Evolutionary conservation across 495 filamentous ascomycete species (phyloP).

Genomic region (Aspergillus kassunensis): DNA sequence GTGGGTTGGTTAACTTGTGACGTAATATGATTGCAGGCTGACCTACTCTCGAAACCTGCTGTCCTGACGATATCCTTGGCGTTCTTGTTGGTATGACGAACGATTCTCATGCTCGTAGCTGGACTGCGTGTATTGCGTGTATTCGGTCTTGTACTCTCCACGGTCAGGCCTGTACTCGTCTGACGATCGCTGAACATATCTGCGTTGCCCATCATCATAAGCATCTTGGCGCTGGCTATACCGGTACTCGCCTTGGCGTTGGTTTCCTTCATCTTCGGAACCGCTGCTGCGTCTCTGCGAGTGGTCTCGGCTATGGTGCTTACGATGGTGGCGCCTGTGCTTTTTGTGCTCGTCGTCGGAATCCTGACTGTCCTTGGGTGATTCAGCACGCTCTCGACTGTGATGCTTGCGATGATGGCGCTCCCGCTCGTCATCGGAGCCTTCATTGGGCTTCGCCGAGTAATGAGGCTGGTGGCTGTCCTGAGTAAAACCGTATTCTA

Average conservation of each 20-base stretch:
- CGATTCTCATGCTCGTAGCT: constrained; percentile 6
- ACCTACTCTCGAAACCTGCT: constrained; percentile 11
- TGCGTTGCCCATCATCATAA: constrained; percentile 1
- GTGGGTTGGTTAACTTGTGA: not conserved
- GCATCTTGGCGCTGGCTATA: not conserved
- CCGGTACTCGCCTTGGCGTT: not conserved
- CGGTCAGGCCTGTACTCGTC: constrained; percentile 15
- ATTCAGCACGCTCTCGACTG: not conserved
- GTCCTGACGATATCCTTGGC: not conserved
- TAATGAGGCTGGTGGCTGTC: constrained; percentile 11
- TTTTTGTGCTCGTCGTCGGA: not conserved
- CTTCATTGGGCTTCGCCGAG: not conserved
- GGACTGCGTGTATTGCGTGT: constrained; percentile 2
- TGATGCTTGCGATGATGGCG: not conserved
- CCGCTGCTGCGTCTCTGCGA: not conserved
- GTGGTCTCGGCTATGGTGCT: constrained; percentile 2
- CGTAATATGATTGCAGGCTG: not conserved
- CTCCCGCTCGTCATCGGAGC: not conserved
- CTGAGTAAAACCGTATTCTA: not conserved
- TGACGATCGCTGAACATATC: constrained; percentile 2
- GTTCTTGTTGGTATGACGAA: constrained; percentile 2
- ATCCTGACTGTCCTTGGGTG: not conserved
- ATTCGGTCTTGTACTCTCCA: constrained; percentile 15
- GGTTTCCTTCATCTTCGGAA: not conserved
- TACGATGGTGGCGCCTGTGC: not conserved